Base-by-base conservation (phyloP, 257 asterid species). In the Anisodus acutangulus region DNA sequence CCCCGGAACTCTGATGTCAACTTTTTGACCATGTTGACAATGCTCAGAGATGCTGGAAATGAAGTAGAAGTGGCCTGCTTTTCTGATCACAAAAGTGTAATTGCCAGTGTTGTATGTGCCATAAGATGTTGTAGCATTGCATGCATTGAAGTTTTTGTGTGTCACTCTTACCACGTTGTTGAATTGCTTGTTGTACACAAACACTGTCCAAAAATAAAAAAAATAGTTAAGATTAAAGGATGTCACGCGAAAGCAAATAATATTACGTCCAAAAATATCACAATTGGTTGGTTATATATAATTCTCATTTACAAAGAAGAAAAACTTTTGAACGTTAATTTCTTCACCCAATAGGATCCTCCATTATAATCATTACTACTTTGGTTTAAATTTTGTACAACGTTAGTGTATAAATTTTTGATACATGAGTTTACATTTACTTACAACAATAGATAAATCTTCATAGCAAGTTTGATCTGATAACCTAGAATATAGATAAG, bases 1-100 rank as follows among this genome's bases (percentile, higher is more conserved):
- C 51, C 26, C 26, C 0, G 49, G 72, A 3, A 90, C 93, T 37
- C 98, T 89, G 3, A 92, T 89, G 59, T 92, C 94, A 5, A 94
- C 88, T 81, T 59, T 91, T 80, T 88, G 95, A 1, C 97, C 94
- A 3, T 82, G 70, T 69, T 80, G 74, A 11, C 98, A 94, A 84
- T 92, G 97, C 83, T 85, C 88, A 6, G 89, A 88, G 0, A 86
- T 1, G 59, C 90, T 11, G 78, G 95, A 89, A 8, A 92, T 87
- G 92, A 92, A 94, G 82, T 86, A 92, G 76, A 66, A 91, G 84
- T 94, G 98, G 45, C 93, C 94, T 15, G 88, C 57, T 5, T 47
- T 76, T 3, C 8, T 81, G 1, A 92, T 74, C 3, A 82, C 79
- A 87, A 94, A 91, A 0, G 92, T 79, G 45, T 94, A 93, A 26